Base-by-base conservation (phyloP, 192 early-diverging fungal genomes). In the Coemansia sp. region DNA sequence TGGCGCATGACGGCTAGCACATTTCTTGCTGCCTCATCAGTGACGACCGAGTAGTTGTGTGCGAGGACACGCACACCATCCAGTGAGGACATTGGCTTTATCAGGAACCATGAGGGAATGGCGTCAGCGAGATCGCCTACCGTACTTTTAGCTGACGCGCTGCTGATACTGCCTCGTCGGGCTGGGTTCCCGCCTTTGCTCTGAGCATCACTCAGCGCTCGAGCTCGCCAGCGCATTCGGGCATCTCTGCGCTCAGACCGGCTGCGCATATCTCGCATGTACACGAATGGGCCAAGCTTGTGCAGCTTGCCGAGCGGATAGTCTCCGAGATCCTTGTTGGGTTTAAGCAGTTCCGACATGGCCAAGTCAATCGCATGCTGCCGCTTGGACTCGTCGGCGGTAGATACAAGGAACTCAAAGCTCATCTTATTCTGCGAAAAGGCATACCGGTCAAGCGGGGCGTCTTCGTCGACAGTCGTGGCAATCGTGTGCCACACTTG, bases 401-500 rank as follows among this genome's bases (percentile, higher is more conserved):
- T 72, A 6, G 73, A 41, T 14, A 69, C 73, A 9, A 75, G 61
- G 68, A 84, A 84, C 67, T 58, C 46, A 21, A 84, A 64, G 7
- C 69, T 66, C 1, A 80, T 29, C 59, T 67, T 70, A 77, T 74
- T 76, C 53, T 84, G 77, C 66, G 76, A 75, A 67, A 84, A 84
- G 74, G 79, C 82, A 25, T 74, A 75, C 55, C 48, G 48, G 57
- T 84, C 75, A 17, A 65, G 32, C 29, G 69, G 57, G n/a, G 76
- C 75, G 4, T 84, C 82, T 15, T 84, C 70, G 62, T 84, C 82
- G 17, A 76, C 77, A 1, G 82, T 79, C 12, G 76, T 77, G 10
- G 77, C 77, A 45, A 80, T 80, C 0, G 77, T 84, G 34, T 84
- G 76, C 82, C 82, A 84, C 32, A 84, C 82, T 57, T 84, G 77